Evolutionary conservation across 768 basidiomycete genomes (phyloP).

Genomic region (Rhizopogon roseolus): DNA sequence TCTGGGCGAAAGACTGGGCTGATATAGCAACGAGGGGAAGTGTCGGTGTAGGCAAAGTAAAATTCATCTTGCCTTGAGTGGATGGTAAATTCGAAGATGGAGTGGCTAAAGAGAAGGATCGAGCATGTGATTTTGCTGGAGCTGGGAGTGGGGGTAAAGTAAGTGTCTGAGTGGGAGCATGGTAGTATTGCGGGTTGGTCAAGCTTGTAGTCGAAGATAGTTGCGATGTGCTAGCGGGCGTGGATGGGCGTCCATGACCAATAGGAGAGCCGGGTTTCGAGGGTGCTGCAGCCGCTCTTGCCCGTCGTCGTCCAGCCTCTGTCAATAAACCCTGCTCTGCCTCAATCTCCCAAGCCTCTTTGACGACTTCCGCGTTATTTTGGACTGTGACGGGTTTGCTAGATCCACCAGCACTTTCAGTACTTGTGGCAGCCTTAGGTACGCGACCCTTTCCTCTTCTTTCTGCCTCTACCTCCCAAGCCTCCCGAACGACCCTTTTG

Average conservation of each 20-base stretch:
- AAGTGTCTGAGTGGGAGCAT: constrained; percentile 49
- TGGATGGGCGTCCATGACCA: constrained; percentile 22
- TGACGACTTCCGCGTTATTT: constrained; percentile 32
- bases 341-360: constrained; percentile 79
- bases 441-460: constrained; percentile 39
- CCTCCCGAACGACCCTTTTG: constrained; percentile 65
- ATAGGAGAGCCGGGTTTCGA: constrained; percentile 11
- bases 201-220: constrained; percentile 29
- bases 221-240: constrained; percentile 17
- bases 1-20: constrained; percentile 53
- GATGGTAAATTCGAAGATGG: constrained; percentile 11
- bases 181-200: constrained; percentile 57
- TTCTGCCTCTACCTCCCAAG: constrained; percentile 79
- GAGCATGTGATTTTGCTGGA: constrained; percentile 45
- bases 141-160: constrained; percentile 60
- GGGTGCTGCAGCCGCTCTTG: constrained; percentile 43
- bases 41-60: constrained; percentile 60
- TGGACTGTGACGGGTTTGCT: neutral
- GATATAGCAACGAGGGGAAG: constrained; percentile 63
- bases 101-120: constrained; percentile 55
- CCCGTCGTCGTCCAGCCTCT: constrained; percentile 67
- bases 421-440: constrained; percentile 26
- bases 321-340: constrained; percentile 71
- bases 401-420: neutral
- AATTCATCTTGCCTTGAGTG: constrained; percentile 28